These are phyloP conservation scores for Handroanthus guayacan DNA, from an alignment of 257 asterid genomes.

Conservation along the genomic window DNA sequence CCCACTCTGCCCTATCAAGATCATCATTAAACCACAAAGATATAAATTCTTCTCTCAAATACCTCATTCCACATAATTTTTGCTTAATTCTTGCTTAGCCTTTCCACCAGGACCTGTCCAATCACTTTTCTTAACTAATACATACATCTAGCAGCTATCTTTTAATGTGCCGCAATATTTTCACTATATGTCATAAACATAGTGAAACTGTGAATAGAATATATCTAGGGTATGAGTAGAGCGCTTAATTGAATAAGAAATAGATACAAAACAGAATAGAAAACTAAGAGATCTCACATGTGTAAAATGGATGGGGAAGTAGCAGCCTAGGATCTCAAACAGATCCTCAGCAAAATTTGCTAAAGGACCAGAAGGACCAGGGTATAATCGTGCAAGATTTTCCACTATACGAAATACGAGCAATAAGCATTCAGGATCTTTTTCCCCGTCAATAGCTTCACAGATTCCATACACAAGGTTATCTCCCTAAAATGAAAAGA, in stretches of 20 bases:
- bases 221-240: conserved; percentile 15
- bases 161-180: conserved; percentile 21
- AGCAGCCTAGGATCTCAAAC: conserved; percentile 77
- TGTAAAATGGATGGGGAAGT: conserved; percentile 91
- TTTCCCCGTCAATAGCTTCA: conserved; percentile 90
- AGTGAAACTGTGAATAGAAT: conserved; percentile 4
- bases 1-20: conserved; percentile 18
- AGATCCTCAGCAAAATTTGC: conserved; percentile 70
- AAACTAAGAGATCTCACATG: conserved; percentile 68
- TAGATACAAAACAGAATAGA: conserved; percentile 23
- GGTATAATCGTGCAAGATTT: conserved; percentile 63
- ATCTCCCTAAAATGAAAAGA: conserved; percentile 65
- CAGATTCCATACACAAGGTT: conserved; percentile 74
- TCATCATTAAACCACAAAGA: conserved; percentile 15
- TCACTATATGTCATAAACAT: conserved; percentile 3
- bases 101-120: conserved; percentile 21
- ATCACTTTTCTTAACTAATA: conserved; percentile 26
- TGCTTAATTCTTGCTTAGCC: conserved; percentile 15
- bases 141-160: conserved; percentile 19
- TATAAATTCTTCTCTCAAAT: conserved; percentile 20
- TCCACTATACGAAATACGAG: conserved; percentile 73
- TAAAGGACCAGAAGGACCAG: conserved; percentile 69
- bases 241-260: conserved; percentile 24
- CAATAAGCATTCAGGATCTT: conserved; percentile 89
- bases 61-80: conserved; percentile 1